These are phyloP conservation scores for Apocynum venetum DNA, from an alignment of 257 asterid species.

Conservation along the genomic window DNA sequence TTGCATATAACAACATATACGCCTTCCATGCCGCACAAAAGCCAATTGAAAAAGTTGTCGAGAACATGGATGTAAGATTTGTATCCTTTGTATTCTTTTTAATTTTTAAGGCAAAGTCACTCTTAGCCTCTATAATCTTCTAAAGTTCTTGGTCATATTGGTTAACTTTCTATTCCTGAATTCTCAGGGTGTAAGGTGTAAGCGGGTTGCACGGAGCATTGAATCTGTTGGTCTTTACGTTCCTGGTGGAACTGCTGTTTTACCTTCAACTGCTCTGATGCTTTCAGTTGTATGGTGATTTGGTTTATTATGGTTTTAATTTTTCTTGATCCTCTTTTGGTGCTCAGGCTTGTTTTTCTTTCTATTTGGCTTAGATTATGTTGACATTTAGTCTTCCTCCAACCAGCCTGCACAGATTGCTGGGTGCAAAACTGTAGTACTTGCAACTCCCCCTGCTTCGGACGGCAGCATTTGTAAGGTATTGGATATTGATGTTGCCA, in stretches of 20 bases:
- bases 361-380: not conserved
- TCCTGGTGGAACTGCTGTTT: conserved; percentile 99
- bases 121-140: not conserved
- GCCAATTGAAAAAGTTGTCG: conserved; percentile 73
- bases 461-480: conserved; percentile 96
- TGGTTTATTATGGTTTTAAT: conserved; percentile 9
- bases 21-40: conserved; percentile 91
- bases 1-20: conserved; percentile 80
- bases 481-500: conserved; percentile 12
- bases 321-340: conserved; percentile 13
- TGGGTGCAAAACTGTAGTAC: conserved; percentile 94
- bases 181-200: conserved; percentile 90
- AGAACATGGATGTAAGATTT: conserved; percentile 78
- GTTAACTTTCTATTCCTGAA: conserved; percentile 11
- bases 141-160: conserved; percentile 11
- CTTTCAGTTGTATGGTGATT: conserved; percentile 84
- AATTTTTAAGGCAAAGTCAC: not conserved
- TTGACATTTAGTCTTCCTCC: conserved; percentile 18
- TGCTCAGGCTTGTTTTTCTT: conserved; percentile 11
- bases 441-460: conserved; percentile 91
- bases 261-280: conserved; percentile 98
- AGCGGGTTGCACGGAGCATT: conserved; percentile 87
- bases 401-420: conserved; percentile 98
- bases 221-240: conserved; percentile 94
- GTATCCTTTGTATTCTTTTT: conserved; percentile 5